Evolutionary conservation across 148 eudicot species (phyloP).

Genomic region (Beta vulgaris): DNA sequence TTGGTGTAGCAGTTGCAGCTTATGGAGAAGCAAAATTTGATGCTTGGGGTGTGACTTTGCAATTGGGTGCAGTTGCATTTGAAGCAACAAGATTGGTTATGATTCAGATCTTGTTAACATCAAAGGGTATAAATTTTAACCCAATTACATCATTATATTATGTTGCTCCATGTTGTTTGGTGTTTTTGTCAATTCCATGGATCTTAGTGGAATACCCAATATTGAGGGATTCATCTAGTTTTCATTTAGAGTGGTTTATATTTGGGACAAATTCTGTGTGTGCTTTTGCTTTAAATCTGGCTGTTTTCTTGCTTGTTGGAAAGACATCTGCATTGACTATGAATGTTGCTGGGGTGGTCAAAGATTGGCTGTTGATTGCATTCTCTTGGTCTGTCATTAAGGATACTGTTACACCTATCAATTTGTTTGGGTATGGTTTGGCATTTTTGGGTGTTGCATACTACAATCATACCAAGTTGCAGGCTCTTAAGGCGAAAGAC

Average conservation of each 20-base stretch:
- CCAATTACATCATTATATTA: slow-evolving; percentile 64
- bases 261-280: slow-evolving; percentile 67
- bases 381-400: slow-evolving; percentile 78
- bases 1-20: slow-evolving; percentile 75
- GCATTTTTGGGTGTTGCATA: slow-evolving; percentile 67
- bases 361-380: slow-evolving; percentile 78
- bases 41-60: slow-evolving; percentile 57
- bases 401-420: slow-evolving; percentile 64
- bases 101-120: slow-evolving; percentile 56
- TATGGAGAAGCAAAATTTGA: slow-evolving; percentile 73
- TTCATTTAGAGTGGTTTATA: slow-evolving; percentile 51
- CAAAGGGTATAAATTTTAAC: slow-evolving; percentile 57
- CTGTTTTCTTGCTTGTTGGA: slow-evolving; percentile 69
- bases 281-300: slow-evolving; percentile 68
- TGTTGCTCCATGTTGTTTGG: slow-evolving; percentile 68
- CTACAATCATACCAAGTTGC: slow-evolving; percentile 62
- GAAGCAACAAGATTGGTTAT: slow-evolving; percentile 67
- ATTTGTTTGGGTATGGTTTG: slow-evolving; percentile 56
- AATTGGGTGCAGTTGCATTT: slow-evolving; percentile 62
- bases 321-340: slow-evolving; percentile 75
- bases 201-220: slow-evolving; percentile 56
- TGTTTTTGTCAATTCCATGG: slow-evolving; percentile 62
- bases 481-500: slow-evolving; percentile 59
- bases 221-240: slow-evolving; percentile 49
- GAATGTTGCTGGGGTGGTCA: slow-evolving; percentile 82